Evolutionary conservation across 768 basidiomycete species (phyloP), one percentile per base, ranked within the genome.

Genomic region (Phanerochaete sordida): DNA sequence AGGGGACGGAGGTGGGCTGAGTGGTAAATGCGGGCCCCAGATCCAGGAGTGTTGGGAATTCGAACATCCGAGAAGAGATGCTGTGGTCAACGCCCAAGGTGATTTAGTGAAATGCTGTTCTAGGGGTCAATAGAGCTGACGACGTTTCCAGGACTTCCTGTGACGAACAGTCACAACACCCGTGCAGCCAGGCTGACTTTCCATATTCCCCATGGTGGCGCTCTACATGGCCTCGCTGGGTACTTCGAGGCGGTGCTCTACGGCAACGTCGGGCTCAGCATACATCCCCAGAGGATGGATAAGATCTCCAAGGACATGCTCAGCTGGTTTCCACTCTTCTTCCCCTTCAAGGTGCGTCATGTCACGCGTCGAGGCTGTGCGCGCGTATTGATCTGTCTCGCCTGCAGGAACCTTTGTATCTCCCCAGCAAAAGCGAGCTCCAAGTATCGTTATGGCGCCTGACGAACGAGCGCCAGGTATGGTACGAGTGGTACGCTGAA

Each of bases 401-500:
- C 48, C 27, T 23, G 43, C 66, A 97, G 93, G 93, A 97, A 66
- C 93, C 97, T 0, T 74, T 99, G 3, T 98, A 97, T 70, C 81
- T 98, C 0, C 97, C 97, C 15, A 87, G 88, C 66, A 89, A 93
- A 68, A 90, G 92, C 19, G 97, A 99, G 69, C 77, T 99, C 13
- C 90, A 93, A 61, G 92, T 98, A 3, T 90, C 90, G 24, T 84
- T 99, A 27, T 99, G 97, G 95, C 87, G 97, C 26, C 75, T 97
- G 63, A 96, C 94, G 1, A 91, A 91, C 72, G 83, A 88, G 58
- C 84, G 86, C 19, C 88, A 90, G 65, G 91, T 99, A 15, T 99
- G 97, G 97, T 98, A 98, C 74, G 97, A 98, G 74, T 99, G 97
- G 97, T 88, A 90, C 69, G 95, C 94, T 0, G 95, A 98, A 68